Base-by-base conservation (phyloP, 768 basidiomycete species). In the Coprinopsis marcescibilis region DNA sequence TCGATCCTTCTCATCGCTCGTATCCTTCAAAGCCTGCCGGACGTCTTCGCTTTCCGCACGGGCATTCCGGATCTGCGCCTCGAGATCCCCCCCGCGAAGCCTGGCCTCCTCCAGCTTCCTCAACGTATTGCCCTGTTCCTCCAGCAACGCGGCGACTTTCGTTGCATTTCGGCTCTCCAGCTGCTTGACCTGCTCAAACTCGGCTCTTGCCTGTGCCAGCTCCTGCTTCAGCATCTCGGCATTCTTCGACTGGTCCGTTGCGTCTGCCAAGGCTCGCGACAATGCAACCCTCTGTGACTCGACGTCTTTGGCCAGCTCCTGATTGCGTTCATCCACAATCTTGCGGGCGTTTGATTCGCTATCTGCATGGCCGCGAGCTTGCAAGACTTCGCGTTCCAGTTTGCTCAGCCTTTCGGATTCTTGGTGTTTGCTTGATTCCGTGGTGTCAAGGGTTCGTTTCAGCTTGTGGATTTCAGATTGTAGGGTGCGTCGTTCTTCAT, bases 1-100 rank as follows among this genome's bases (percentile, higher is more conserved):
- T 17, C 83, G 69, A 46, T 95, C 91, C 64, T 90, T 89, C 65
- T 96, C 91, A 52, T 63, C 64, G 33, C 79, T 73, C 2, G 86
- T 82, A 49, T 85, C 77, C 51, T 71, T 76, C 40, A 92, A 64
- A 34, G 86, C 83, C 42, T 69, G 69, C 48, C 82, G 75, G 23
- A 88, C 80, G 5, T 84, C 77, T 12, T 81, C 79, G 52, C 85
- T 81, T 65, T 93, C 92, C 15, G 73, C 61, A 24, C 84, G 71
- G 14, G 87, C 81, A 1, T 72, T 76, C 49, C 77, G 73, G 38
- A 93, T 81, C 58, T 93, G 86, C 12, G 72, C 68, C 60, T 91
- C 84, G 39, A 93, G 59, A 58, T 89, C 76, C 51, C 86, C 86
- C 12, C 85, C 83, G 8, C 84, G 74, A 8, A 75, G 64, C 35